A percentile compares a stretch with the other conserved stretches of the same genome.
Evolutionary conservation across 108 stramenopile species (phyloP).

Genomic region (Cyclostephanos invisitatus): DNA sequence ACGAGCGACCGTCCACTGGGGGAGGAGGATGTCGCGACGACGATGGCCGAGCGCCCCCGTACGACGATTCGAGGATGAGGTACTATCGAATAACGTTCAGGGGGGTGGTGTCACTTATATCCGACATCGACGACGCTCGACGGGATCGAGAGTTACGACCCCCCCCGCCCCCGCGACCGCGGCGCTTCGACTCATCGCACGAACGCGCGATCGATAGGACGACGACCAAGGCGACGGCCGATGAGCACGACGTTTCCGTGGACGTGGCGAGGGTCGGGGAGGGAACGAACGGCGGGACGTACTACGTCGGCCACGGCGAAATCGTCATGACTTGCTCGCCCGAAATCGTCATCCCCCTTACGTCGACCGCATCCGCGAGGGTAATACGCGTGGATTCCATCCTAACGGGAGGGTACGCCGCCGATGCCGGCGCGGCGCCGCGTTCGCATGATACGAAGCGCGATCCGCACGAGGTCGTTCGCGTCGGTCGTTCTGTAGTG

Average conservation of each 20-base stretch:
- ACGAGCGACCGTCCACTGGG: neutral
- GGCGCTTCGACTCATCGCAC: neutral
- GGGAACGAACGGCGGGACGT: too few species aligned
- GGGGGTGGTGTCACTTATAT: neutral
- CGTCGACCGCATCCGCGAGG: slow-evolving; percentile 11
- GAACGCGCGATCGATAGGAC: too few species aligned
- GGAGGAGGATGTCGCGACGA: too few species aligned
- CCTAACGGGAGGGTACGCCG: slow-evolving; percentile 79
- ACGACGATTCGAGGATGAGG: neutral
- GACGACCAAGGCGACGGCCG: too few species aligned
- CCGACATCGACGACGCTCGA: neutral
- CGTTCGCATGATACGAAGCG: neutral
- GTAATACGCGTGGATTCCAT: slow-evolving; percentile 74
- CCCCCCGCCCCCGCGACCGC: neutral
- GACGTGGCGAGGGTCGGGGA: too few species aligned
- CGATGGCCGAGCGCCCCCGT: neutral
- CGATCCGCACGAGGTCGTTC: neutral
- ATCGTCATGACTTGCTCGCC: neutral
- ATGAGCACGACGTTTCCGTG: too few species aligned
- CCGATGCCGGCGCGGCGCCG: slow-evolving; percentile 44
- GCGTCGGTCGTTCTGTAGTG: slow-evolving; percentile 5
- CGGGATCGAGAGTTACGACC: neutral
- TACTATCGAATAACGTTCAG: slow-evolving; percentile 3
- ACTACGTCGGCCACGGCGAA: too few species aligned
- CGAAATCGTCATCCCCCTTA: slow-evolving; percentile 2